Percentiles rank a stretch among this genome's conserved stretches.
Evolutionary conservation across 768 basidiomycete genomes (phyloP).

Genomic region (Multifurca ochricompacta): DNA sequence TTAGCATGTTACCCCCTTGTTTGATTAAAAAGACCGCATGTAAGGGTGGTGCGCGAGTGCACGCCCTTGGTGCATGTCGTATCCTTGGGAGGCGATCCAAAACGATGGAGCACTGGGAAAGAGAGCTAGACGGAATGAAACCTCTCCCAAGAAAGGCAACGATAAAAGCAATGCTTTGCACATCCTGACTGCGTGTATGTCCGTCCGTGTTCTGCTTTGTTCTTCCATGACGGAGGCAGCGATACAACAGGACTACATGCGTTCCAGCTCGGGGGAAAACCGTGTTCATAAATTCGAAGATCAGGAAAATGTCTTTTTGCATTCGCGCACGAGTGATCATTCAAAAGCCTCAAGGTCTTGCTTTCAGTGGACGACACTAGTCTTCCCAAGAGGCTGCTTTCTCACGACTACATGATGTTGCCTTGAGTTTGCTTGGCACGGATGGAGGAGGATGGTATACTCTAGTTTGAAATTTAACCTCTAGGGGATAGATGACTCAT

Average conservation of each 20-base stretch:
- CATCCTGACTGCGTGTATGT: background rate
- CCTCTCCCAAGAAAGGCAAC: background rate
- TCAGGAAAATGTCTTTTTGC: no score
- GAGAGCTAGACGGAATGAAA: background rate
- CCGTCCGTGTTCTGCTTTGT: no score
- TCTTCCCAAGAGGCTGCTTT: no score
- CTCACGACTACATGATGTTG: slow-evolving; percentile 1
- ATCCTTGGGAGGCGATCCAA: background rate
- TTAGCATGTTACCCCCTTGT: background rate
- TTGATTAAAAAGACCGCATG: slow-evolving; percentile 6
- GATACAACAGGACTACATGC: no score
- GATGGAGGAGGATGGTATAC: no score
- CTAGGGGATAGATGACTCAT: background rate
- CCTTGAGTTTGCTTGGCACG: background rate
- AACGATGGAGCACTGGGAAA: background rate
- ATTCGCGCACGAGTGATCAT: no score
- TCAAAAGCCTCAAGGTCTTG: no score
- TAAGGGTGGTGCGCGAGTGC: background rate
- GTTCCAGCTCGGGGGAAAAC: no score
- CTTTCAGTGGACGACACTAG: no score
- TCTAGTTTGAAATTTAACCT: no score
- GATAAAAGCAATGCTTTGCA: background rate
- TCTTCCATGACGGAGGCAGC: no score
- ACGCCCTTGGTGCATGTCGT: slow-evolving; percentile 8
- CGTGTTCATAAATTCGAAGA: no score